These are phyloP conservation scores for Ophiostoma fasciatum DNA, from an alignment of 2,329 filamentous ascomycete species.

Conservation along the genomic window DNA sequence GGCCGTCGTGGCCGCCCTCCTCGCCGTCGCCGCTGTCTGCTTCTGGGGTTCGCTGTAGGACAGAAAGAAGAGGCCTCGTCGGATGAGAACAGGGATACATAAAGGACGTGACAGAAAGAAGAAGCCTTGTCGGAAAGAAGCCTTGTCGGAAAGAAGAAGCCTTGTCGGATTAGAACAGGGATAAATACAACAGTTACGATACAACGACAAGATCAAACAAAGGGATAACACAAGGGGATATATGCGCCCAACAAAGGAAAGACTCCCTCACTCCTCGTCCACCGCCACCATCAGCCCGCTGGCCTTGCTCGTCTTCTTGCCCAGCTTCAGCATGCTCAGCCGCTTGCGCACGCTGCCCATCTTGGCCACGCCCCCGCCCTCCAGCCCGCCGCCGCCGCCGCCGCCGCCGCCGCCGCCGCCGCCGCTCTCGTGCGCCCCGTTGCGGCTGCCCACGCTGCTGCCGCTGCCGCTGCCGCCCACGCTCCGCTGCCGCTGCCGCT, in stretches of 20 bases:
- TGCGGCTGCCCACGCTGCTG: slow-evolving; percentile 10
- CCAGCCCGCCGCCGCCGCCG: background rate
- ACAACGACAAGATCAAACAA: background rate
- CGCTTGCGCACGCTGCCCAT: slow-evolving; percentile 60
- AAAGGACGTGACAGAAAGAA: background rate
- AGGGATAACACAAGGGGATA: background rate
- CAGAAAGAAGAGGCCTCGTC: background rate
- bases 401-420: background rate
- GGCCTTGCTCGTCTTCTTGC: slow-evolving; percentile 50
- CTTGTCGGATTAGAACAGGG: background rate
- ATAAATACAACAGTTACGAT: background rate
- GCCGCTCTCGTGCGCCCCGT: slow-evolving; percentile 1
- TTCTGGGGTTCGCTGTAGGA: slow-evolving; percentile 32
- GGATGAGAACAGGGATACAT: background rate
- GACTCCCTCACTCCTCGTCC: slow-evolving; percentile 33
- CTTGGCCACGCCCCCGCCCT: slow-evolving; percentile 22
- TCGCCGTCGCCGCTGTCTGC: background rate
- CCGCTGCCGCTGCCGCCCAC: slow-evolving; percentile 4
- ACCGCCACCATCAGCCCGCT: slow-evolving; percentile 37
- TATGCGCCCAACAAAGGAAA: background rate
- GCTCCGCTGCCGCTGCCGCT: slow-evolving; percentile 11
- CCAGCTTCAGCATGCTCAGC: slow-evolving; percentile 62
- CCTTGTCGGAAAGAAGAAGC: too few relatives aligned
- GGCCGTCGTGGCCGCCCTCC: background rate
- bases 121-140: too few relatives aligned